Conservation (phyloP, 805 yeast species). For the Schwanniomyces pseudopolymorphus region DNA sequence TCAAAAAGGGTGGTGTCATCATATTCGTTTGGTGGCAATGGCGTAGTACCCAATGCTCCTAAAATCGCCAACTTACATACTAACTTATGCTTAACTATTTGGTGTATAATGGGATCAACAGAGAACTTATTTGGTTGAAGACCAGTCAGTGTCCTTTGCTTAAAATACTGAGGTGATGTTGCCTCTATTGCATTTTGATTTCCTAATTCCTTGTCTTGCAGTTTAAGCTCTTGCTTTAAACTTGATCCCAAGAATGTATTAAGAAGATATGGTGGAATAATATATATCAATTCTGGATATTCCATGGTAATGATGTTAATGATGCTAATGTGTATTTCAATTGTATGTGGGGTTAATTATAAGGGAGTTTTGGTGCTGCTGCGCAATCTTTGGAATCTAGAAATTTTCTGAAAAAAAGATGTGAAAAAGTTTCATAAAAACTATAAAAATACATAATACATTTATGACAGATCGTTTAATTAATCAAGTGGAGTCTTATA, state of each 20-base stretch:
- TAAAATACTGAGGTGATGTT: slow-evolving; percentile 23
- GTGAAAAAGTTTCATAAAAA: neutral
- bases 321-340: neutral
- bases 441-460: neutral
- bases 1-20: slow-evolving; percentile 30
- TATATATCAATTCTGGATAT: slow-evolving; percentile 22
- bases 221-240: slow-evolving; percentile 23
- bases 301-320: slow-evolving; percentile 5
- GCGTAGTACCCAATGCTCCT: slow-evolving; percentile 36
- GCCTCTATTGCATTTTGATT: slow-evolving; percentile 24
- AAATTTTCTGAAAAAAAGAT: neutral
- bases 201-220: slow-evolving; percentile 23
- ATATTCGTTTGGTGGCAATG: slow-evolving; percentile 19
- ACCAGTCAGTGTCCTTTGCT: slow-evolving; percentile 9
- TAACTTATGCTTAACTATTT: slow-evolving; percentile 31
- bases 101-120: slow-evolving; percentile 30
- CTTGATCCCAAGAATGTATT: slow-evolving; percentile 36
- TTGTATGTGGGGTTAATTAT: neutral
- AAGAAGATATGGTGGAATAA: slow-evolving; percentile 44
- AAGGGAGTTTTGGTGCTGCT: neutral
- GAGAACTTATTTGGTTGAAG: slow-evolving; percentile 19
- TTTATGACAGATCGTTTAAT: slow-evolving; percentile 58
- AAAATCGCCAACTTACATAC: slow-evolving; percentile 32
- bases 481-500: slow-evolving; percentile 36
- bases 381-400: neutral